These are phyloP conservation scores for Gentiana dahurica DNA, from an alignment of 257 asterid genomes.

Conservation along the genomic window DNA sequence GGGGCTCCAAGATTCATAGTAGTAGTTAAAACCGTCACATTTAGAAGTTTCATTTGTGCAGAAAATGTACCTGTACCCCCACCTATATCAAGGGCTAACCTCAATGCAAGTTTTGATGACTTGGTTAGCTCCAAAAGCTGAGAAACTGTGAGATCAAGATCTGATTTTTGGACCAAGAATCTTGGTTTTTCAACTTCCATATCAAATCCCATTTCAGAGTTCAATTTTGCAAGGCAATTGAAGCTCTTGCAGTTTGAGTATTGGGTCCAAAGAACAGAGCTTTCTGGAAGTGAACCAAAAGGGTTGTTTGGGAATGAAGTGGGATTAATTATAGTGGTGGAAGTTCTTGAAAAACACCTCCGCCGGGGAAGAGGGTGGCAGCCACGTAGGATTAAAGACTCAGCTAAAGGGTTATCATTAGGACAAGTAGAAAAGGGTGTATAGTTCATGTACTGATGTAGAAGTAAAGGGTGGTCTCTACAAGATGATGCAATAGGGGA, in stretches of 20 bases:
- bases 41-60: conserved; percentile 80
- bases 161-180: conserved; percentile 47
- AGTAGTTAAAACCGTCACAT: conserved; percentile 74
- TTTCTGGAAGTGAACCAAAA: conserved; percentile 58
- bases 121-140: conserved; percentile 59
- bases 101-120: conserved; percentile 33
- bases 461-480: conserved; percentile 61
- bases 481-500: conserved; percentile 91
- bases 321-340: conserved; percentile 24
- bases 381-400: conserved; percentile 74
- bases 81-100: conserved; percentile 74
- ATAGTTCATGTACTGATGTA: conserved; percentile 81
- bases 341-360: conserved; percentile 61
- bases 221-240: conserved; percentile 49
- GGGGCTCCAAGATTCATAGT: conserved; percentile 92
- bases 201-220: conserved; percentile 72
- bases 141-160: conserved; percentile 78
- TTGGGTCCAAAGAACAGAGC: conserved; percentile 36
- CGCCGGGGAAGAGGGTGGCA: conserved; percentile 99
- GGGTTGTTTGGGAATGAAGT: conserved; percentile 51
- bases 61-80: conserved; percentile 96
- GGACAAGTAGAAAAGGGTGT: conserved; percentile 77
- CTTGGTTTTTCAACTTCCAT: conserved; percentile 53
- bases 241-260: conserved; percentile 58
- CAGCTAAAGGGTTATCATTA: conserved; percentile 48